Percentiles rank a stretch among this genome's conserved stretches.
phyloP scores from a whole-genome alignment of 257 asterid species.

The Ballota nigra region DNA sequence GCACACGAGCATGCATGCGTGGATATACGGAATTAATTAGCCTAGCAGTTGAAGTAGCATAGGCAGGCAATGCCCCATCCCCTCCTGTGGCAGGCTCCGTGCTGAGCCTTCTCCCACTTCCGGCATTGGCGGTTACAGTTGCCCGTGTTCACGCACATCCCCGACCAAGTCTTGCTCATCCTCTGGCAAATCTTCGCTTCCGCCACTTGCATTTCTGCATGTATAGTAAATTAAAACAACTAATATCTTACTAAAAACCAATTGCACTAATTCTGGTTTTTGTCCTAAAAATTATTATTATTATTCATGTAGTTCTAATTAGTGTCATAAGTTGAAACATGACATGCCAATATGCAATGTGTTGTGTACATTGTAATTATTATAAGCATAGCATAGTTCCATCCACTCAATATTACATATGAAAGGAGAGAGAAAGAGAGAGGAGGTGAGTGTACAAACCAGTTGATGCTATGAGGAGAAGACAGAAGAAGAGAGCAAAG shows the following conservation, averaged over 20 bases:
- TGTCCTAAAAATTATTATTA: no score
- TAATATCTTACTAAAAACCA: no score
- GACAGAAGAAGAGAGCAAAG: slow-evolving; percentile 35
- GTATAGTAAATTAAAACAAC: no score
- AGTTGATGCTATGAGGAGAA: slow-evolving; percentile 34
- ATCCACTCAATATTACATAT: no score
- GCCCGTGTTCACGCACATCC: slow-evolving; percentile 19
- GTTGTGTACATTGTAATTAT: no score
- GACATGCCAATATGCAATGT: no score
- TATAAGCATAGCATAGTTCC: no score
- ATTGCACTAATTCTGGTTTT: no score
- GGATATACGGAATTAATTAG: neutral
- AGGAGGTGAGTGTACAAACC: slow-evolving; percentile 4
- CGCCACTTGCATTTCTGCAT: slow-evolving; percentile 28
- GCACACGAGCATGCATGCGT: no score
- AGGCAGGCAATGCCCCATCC: slow-evolving; percentile 37
- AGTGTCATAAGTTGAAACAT: no score
- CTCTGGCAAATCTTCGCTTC: slow-evolving; percentile 33
- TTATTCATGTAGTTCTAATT: no score
- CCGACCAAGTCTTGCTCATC: slow-evolving; percentile 42
- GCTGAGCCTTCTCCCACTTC: slow-evolving; percentile 35
- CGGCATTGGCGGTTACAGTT: slow-evolving; percentile 42
- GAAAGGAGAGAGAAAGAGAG: neutral
- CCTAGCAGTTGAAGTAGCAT: slow-evolving; percentile 35
- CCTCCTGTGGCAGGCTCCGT: slow-evolving; percentile 41